Conservation (phyloP, 208 protist species). For the Tetramitus jugosus region DNA sequence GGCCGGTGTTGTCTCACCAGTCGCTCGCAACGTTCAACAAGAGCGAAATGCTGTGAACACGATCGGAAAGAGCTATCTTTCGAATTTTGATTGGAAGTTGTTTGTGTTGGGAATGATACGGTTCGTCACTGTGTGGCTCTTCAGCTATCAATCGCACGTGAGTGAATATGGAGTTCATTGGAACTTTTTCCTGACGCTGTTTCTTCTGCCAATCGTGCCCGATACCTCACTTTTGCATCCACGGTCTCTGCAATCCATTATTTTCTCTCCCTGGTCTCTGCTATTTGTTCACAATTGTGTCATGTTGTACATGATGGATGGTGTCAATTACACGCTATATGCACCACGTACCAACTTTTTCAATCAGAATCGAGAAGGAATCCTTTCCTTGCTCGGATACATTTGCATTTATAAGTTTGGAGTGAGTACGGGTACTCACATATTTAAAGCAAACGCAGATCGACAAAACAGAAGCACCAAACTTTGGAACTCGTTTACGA, state of each 20-base stretch:
- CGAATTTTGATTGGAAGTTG: slow-evolving; percentile 36
- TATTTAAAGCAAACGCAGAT: neutral
- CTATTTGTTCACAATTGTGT: neutral
- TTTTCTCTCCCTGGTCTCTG: neutral
- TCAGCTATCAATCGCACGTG: slow-evolving; percentile 47
- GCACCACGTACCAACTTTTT: neutral
- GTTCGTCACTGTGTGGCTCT: slow-evolving; percentile 23
- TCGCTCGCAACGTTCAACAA: neutral
- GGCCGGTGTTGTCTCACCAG: slow-evolving; percentile 37
- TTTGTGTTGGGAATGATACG: slow-evolving; percentile 45
- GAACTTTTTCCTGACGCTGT: slow-evolving; percentile 73
- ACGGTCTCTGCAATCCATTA: neutral
- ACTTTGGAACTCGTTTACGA: neutral
- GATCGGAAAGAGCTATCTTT: neutral
- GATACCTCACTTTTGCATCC: neutral
- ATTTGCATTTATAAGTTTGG: slow-evolving; percentile 1
- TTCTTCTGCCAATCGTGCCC: slow-evolving; percentile 29
- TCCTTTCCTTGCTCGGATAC: neutral
- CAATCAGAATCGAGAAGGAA: neutral
- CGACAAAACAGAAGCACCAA: neutral
- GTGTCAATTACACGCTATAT: neutral
- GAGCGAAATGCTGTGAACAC: neutral
- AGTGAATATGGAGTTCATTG: slow-evolving; percentile 70
- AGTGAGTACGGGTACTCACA: neutral
- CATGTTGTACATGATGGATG: neutral